phyloP scores from a whole-genome alignment of 2,329 filamentous ascomycete species.

The Dactylonectria estremocensis region DNA sequence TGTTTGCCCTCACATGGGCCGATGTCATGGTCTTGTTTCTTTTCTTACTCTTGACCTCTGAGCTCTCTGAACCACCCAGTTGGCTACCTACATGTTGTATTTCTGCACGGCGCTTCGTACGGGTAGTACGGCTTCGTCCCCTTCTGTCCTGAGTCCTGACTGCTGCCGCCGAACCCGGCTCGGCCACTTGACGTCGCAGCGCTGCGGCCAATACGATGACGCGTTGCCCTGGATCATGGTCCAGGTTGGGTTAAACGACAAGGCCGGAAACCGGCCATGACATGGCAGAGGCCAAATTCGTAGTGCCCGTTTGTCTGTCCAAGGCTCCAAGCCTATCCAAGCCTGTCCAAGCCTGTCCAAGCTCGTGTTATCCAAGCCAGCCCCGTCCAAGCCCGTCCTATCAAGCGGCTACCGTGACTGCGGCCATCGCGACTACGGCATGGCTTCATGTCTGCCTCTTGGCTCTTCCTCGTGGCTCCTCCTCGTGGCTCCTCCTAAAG shows the following conservation, averaged over 20 bases:
- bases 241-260: not conserved
- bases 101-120: not conserved
- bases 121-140: not conserved
- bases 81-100: not conserved
- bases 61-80: not conserved
- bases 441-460: not conserved
- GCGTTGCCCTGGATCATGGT: conserved; percentile 35
- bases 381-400: not conserved
- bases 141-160: not conserved
- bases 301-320: not conserved
- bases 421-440: not conserved
- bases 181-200: conserved; percentile 28
- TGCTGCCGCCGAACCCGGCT: conserved; percentile 44
- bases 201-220: conserved; percentile 46
- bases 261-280: not conserved
- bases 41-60: not conserved
- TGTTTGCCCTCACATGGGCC: not conserved
- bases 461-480: too few species aligned
- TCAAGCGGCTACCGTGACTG: conserved; percentile 24
- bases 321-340: not conserved
- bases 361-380: not conserved
- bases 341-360: not conserved
- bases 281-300: not conserved
- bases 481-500: not conserved
- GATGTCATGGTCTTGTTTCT: not conserved